These are phyloP conservation scores for Fraxinus paxiana DNA, from an alignment of 305 asterid genomes.

Conservation along the genomic window DNA sequence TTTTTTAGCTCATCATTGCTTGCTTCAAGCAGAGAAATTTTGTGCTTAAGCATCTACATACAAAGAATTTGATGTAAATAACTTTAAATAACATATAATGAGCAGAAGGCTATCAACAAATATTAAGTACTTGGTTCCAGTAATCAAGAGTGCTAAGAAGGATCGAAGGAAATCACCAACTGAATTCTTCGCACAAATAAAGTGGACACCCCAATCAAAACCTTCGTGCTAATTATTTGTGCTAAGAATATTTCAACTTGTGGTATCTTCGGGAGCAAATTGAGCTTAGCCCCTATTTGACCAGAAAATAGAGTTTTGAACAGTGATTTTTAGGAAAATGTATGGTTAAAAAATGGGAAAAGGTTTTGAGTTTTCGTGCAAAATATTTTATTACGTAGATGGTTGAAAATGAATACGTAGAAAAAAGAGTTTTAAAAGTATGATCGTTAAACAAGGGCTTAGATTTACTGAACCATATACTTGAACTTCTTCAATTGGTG, in stretches of 20 bases:
- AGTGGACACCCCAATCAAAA: neutral
- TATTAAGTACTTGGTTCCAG: neutral
- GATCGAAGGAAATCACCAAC: neutral
- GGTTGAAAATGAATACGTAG: too few relatives aligned
- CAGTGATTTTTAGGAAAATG: too few relatives aligned
- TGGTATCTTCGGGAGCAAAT: constrained; percentile 4
- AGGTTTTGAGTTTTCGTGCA: too few relatives aligned
- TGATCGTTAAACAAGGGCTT: too few relatives aligned
- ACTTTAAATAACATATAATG: constrained; percentile 10
- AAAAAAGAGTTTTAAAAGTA: too few relatives aligned
- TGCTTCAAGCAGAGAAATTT: constrained; percentile 85
- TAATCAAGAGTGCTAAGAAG: neutral
- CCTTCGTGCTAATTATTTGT: neutral
- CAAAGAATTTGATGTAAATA: constrained; percentile 16
- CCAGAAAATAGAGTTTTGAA: too few relatives aligned
- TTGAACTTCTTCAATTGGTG: constrained; percentile 76
- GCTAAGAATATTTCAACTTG: neutral
- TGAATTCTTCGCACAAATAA: neutral
- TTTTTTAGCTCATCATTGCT: constrained; percentile 65
- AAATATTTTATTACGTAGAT: too few relatives aligned
- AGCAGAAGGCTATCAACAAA: neutral
- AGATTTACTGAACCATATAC: constrained; percentile 29
- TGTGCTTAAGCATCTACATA: constrained; percentile 76
- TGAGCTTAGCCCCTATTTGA: neutral
- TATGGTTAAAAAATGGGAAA: too few relatives aligned